Conservation (phyloP, 306 rosid genomes). For the Acacia confusa region DNA sequence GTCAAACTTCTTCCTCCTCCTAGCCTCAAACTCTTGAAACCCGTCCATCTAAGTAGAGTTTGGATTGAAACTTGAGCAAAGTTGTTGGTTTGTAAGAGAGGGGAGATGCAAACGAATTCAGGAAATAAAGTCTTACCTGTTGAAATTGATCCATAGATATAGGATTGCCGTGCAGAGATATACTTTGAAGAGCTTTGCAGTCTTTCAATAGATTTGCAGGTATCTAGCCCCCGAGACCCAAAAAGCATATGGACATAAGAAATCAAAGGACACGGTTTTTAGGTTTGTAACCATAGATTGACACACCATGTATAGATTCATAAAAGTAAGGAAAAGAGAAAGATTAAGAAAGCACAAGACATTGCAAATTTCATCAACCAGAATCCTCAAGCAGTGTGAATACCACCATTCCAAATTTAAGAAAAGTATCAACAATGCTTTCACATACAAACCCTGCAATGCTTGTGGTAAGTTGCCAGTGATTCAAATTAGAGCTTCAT, state of each 20-base stretch:
- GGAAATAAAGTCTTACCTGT: constrained; percentile 48
- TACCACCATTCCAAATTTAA: constrained; percentile 3
- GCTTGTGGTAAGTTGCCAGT: not conserved
- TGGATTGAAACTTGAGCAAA: constrained; percentile 29
- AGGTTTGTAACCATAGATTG: not conserved
- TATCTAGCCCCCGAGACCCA: constrained; percentile 50
- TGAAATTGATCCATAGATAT: constrained; percentile 96
- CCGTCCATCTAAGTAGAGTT: constrained; percentile 70
- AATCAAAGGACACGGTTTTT: constrained; percentile 3
- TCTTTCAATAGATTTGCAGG: constrained; percentile 79
- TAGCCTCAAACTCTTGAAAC: constrained; percentile 89
- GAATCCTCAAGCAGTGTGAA: not conserved
- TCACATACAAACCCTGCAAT: constrained; percentile 13
- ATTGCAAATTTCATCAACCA: constrained; percentile 1
- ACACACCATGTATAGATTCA: not conserved
- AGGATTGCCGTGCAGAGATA: constrained; percentile 92
- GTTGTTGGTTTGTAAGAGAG: not conserved
- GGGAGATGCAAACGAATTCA: not conserved
- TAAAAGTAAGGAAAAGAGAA: not conserved
- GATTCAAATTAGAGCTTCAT: not conserved
- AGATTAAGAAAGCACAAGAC: not conserved
- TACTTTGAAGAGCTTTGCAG: constrained; percentile 85
- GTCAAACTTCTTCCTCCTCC: constrained; percentile 94
- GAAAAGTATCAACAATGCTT: not conserved
- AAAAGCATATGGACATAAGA: constrained; percentile 4